These are phyloP conservation scores for Ophidiomyces ophidiicola DNA, from an alignment of 2,329 filamentous ascomycete species.

Conservation along the genomic window DNA sequence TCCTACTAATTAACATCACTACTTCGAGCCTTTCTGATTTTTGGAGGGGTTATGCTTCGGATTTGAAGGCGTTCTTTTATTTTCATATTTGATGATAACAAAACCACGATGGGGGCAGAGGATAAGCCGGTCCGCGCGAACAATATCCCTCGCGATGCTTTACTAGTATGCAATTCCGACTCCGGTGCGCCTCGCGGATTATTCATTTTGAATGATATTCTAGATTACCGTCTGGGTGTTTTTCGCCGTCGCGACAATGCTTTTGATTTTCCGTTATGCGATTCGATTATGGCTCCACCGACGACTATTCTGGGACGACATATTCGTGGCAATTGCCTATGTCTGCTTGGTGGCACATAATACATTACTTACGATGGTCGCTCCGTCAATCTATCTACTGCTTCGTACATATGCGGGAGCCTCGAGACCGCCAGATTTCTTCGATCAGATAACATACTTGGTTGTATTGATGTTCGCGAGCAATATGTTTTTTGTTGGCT, in stretches of 20 bases:
- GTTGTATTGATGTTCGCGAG: conserved; percentile 8
- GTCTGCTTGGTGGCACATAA: conserved; percentile 10
- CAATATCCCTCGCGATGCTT: conserved; percentile 5
- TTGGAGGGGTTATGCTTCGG: not conserved
- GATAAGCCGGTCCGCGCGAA: conserved; percentile 8
- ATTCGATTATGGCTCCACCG: conserved; percentile 14
- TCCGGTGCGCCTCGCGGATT: not conserved
- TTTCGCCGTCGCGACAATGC: conserved; percentile 10
- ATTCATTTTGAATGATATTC: not conserved
- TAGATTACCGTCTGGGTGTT: conserved; percentile 11
- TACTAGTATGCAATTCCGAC: conserved; percentile 4
- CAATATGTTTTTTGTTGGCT: conserved; percentile 7
- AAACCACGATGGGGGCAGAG: conserved; percentile 5
- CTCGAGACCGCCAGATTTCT: conserved; percentile 7
- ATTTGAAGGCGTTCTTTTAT: too few relatives aligned
- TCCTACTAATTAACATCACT: too few relatives aligned
- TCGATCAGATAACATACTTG: conserved; percentile 8
- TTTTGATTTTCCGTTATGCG: conserved; percentile 7
- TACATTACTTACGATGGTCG: conserved; percentile 6
- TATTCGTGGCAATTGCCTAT: conserved; percentile 9
- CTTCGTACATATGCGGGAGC: conserved; percentile 5
- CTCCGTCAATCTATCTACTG: conserved; percentile 10
- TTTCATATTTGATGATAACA: not conserved
- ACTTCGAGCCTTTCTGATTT: too few relatives aligned
- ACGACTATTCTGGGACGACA: conserved; percentile 13